phyloP scores from a whole-genome alignment of 139 green algal species.

The Astrephomene gubernaculifera region DNA sequence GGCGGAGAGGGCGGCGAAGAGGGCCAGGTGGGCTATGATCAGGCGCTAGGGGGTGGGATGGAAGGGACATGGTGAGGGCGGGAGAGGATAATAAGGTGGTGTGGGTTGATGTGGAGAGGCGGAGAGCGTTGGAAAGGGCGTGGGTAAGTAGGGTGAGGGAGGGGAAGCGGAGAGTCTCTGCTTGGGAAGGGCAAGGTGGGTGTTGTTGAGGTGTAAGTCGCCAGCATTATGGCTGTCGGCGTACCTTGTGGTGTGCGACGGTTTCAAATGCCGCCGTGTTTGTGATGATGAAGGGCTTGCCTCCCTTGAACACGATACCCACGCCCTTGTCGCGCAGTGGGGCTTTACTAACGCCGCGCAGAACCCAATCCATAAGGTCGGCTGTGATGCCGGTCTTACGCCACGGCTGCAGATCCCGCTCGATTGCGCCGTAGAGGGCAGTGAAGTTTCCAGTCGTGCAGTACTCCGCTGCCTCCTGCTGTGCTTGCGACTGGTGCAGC shows the following conservation, averaged over 20 bases:
- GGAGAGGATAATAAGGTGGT: neutral
- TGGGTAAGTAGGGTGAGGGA: neutral
- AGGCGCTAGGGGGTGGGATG: neutral
- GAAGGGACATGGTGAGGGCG: neutral
- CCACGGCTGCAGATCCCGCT: conserved; percentile 3
- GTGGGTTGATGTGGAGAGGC: neutral
- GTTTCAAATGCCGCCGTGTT: neutral
- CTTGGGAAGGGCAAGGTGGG: neutral
- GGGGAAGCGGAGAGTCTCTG: neutral
- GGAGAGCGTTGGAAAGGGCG: neutral
- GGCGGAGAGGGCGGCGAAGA: neutral
- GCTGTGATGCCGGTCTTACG: neutral
- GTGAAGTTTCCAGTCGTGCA: conserved; percentile 9
- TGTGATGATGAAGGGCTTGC: conserved; percentile 19
- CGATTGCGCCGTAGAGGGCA: neutral
- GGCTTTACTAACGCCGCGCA: neutral
- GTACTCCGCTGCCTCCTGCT: neutral
- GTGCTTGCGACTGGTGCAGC: neutral
- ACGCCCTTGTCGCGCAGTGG: conserved; percentile 24
- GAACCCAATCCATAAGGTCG: conserved; percentile 11
- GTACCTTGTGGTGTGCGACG: conserved; percentile 10
- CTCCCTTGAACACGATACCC: conserved; percentile 12
- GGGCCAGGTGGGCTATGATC: conserved; percentile 6
- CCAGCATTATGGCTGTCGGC: too few species aligned
- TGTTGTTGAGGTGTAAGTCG: too few species aligned